phyloP scores from a whole-genome alignment of 2,329 filamentous ascomycete genomes.

The Exophiala dermatitidis region DNA sequence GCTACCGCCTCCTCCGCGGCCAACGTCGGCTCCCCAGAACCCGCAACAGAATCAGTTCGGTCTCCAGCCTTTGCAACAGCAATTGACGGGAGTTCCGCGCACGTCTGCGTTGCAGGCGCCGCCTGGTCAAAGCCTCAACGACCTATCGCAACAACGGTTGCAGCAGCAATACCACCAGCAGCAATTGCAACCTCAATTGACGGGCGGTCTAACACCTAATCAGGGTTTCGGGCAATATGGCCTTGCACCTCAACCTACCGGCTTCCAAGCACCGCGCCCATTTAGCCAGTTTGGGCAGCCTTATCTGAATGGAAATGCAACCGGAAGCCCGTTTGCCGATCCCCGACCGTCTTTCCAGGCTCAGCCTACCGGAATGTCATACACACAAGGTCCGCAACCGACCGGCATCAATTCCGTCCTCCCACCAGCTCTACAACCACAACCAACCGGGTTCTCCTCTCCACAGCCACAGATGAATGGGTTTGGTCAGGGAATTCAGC shows the following conservation, averaged over 20 bases:
- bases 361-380: slow-evolving; percentile 50
- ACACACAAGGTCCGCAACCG: slow-evolving; percentile 43
- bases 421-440: slow-evolving; percentile 44
- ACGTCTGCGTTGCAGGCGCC: slow-evolving; percentile 54
- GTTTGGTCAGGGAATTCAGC: slow-evolving; percentile 34
- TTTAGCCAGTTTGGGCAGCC: slow-evolving; percentile 45
- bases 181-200: slow-evolving; percentile 55
- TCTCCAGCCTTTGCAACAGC: slow-evolving; percentile 69
- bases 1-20: slow-evolving; percentile 71
- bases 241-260: slow-evolving; percentile 42
- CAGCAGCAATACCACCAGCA: slow-evolving; percentile 50
- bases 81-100: slow-evolving; percentile 68
- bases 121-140: slow-evolving; percentile 68
- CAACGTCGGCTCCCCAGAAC: slow-evolving; percentile 80
- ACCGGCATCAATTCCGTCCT: slow-evolving; percentile 48
- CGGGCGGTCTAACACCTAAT: slow-evolving; percentile 47
- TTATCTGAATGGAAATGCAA: slow-evolving; percentile 41
- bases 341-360: slow-evolving; percentile 44
- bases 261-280: slow-evolving; percentile 46
- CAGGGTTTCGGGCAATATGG: slow-evolving; percentile 33
- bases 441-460: slow-evolving; percentile 52
- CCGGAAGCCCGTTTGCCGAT: slow-evolving; percentile 48
- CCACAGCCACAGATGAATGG: slow-evolving; percentile 41
- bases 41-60: slow-evolving; percentile 63
- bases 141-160: slow-evolving; percentile 60